Conservation (phyloP, 768 basidiomycete species). For the Leccinum fibrillosum region DNA sequence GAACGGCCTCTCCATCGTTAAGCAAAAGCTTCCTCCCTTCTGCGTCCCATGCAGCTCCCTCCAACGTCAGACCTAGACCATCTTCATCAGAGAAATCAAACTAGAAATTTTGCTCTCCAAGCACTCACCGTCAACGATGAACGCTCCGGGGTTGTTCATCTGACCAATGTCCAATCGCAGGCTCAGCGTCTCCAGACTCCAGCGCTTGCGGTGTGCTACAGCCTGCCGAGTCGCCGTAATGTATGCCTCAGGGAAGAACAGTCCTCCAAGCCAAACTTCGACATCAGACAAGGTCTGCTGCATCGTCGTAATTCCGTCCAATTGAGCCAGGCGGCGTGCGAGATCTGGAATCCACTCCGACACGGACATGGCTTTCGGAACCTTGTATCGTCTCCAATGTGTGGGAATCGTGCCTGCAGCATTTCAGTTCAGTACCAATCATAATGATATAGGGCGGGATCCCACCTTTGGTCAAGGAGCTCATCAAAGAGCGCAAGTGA, state of each 20-base stretch:
- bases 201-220: constrained; percentile 88
- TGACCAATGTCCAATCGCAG: constrained; percentile 80
- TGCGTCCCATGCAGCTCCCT: constrained; percentile 75
- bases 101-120: neutral
- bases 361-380: constrained; percentile 75
- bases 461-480: constrained; percentile 81
- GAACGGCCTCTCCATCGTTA: constrained; percentile 80
- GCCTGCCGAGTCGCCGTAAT: constrained; percentile 94
- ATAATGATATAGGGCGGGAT: constrained; percentile 4
- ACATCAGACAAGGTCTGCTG: constrained; percentile 60
- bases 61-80: constrained; percentile 71
- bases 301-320: constrained; percentile 59
- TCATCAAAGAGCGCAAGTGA: constrained; percentile 88
- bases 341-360: constrained; percentile 86
- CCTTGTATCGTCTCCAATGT: constrained; percentile 90
- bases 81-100: constrained; percentile 5
- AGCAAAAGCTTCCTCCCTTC: constrained; percentile 62
- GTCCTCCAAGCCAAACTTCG: constrained; percentile 88
- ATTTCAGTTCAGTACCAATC: constrained; percentile 8
- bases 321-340: constrained; percentile 74
- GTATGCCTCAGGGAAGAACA: constrained; percentile 97
- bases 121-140: constrained; percentile 80
- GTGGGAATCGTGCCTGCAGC: constrained; percentile 76
- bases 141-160: constrained; percentile 73
- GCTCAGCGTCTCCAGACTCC: constrained; percentile 88